Base-by-base conservation (phyloP, 1,284 basidiomycete genomes). In the Malassezia pachydermatis region DNA sequence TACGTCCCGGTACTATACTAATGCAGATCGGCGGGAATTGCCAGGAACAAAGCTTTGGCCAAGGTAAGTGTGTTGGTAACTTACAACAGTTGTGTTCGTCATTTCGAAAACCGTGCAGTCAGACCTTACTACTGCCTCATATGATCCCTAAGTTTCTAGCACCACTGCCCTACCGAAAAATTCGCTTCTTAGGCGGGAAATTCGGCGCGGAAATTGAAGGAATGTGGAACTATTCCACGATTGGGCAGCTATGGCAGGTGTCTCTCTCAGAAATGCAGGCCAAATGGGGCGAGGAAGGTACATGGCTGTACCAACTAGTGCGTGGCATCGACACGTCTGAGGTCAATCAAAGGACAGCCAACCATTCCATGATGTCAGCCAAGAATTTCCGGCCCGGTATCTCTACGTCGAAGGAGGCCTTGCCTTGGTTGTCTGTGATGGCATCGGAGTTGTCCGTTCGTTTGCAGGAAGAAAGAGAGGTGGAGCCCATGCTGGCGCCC, bases 131-230 rank as follows among this genome's bases (percentile, higher is more conserved):
- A 48, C 54, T 61, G 0, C 66, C 67, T 1, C 48, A 50, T 16
- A 54, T 54, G 2, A 59, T 63, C 1, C 48, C 51, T 28, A 57
- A 52, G 40, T 70, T 62, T 34, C 57, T 69, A 38, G 51, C 55
- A 13, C 52, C 56, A 6, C 49, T 67, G 19, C 62, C 64, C 11
- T 57, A 54, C 29, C 54, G 58, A 20, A 67, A 57, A 42, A 95
- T 99, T 65, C 81, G 94, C 5, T 88, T 88, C 61, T 76, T 99
- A 0, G 92, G 92, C 1, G 92, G 94, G 5, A 98, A 98, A 73
- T 79, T 98, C 0, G 92, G 94, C 1, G 79, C 81, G 40, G 83
- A 87, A 0, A 77, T 99, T 25, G 86, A 86, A 0, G 80, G 82
- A 50, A 84, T 88, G 66, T 96, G 86, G 67, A 84, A 84, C 59